Evolutionary conservation across 2,329 filamentous ascomycete species (phyloP), one percentile per base, ranked within the genome.

Genomic region (Ceratocystiopsis brevicomis): DNA sequence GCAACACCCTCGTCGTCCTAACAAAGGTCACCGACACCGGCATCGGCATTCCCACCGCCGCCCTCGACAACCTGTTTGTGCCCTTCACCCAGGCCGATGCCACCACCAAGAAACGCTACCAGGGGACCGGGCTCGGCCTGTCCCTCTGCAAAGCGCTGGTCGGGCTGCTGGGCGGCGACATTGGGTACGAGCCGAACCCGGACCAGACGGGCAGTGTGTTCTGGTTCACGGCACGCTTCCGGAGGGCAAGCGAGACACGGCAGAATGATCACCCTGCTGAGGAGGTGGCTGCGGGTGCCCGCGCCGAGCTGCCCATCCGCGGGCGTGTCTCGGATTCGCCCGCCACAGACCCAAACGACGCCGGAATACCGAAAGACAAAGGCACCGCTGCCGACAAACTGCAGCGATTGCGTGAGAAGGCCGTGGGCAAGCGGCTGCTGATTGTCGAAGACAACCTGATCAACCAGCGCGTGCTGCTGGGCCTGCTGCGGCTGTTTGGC

Each of bases 11-110:
- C 46, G 58, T 55, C 1, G 61, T 77, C n/a, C 52, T 63, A 25
- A 68, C 69, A 49, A 71, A 72, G 0, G 71, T 90, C 4, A 74
- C 81, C 54, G 83, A 90, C 51, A 83, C 80, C 0, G 83, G 83
- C 1, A 86, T 90, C 41, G 83, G 83, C 6, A 86, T 90, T 32
- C 78, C 84, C 46, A n/a, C 34, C 3, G 76, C 85, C 37, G 73
- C 5, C 16, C 62, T 64, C 1, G 54, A 61, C 6, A 57, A 61
- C 1, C 61, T 78, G 1, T 96, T 96, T 61, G 87, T 95, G 62
- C 95, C 88, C 0, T 96, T 96, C 73, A 87, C 94, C 59, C 88
- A 96, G 63, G 88, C 88, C 16, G 90, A 96, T 58, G 86, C 86
- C 35, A 95, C 87, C 30, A 96, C 90, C 57, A 95, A 88, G 2